A percentile compares a stretch with the other conserved stretches of the same genome.
Conservation (phyloP, 495 filamentous ascomycete species). For the Trypethelium eluteriae region DNA sequence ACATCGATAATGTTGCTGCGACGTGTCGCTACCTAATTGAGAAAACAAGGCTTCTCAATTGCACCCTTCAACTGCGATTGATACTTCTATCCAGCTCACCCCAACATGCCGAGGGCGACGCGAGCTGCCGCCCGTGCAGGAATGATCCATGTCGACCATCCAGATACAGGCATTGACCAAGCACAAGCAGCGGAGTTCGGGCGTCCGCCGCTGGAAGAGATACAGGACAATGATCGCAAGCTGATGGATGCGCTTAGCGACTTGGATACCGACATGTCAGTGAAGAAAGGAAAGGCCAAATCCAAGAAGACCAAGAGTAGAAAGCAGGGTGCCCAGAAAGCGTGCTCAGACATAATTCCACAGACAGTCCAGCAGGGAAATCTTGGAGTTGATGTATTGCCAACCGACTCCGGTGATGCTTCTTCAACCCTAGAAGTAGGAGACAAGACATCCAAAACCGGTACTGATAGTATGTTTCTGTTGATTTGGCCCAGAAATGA, state of each 20-base stretch:
- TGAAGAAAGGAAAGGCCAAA: slow-evolving; percentile 3
- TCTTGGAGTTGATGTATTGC: neutral
- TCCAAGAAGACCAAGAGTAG: neutral
- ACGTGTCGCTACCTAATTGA: too few relatives aligned
- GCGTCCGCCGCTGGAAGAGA: slow-evolving; percentile 3
- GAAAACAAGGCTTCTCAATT: neutral
- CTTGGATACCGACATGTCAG: neutral
- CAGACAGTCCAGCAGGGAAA: neutral
- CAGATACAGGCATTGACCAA: neutral
- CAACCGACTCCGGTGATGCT: neutral
- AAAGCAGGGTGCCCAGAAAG: neutral
- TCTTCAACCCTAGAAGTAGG: neutral
- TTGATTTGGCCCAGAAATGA: neutral
- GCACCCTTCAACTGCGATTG: neutral
- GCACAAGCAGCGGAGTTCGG: neutral
- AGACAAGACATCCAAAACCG: neutral
- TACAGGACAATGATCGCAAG: slow-evolving; percentile 3
- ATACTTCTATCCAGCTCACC: neutral
- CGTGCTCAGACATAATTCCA: neutral
- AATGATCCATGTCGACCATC: slow-evolving; percentile 3
- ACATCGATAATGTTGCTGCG: too few relatives aligned
- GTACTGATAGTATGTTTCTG: neutral
- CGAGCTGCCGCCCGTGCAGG: slow-evolving; percentile 3
- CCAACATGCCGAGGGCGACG: neutral
- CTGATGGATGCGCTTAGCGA: neutral